phyloP scores from a whole-genome alignment of 1,139 yeast species.

The Pneumocystis murina region DNA sequence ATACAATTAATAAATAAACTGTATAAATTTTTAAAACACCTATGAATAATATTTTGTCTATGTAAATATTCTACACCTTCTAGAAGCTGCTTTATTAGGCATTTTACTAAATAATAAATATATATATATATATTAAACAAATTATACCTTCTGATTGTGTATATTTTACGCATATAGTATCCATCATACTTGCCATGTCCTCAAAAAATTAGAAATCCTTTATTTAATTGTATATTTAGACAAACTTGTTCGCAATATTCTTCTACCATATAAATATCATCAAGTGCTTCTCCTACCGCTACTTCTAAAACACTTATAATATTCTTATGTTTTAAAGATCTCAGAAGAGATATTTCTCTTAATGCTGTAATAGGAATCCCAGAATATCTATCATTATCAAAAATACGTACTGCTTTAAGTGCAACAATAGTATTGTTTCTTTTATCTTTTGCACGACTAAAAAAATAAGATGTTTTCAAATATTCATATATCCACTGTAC shows the following conservation, averaged over 20 bases:
- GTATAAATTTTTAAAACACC: constrained; percentile 2
- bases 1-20: not conserved
- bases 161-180: constrained; percentile 6
- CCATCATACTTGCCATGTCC: constrained; percentile 12
- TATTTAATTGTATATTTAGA: not conserved
- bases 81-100: constrained; percentile 52
- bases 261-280: constrained; percentile 15
- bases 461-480: constrained; percentile 40
- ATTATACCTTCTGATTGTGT: constrained; percentile 10
- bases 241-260: constrained; percentile 16
- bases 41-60: constrained; percentile 49
- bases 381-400: constrained; percentile 54
- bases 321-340: constrained; percentile 58
- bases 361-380: constrained; percentile 74
- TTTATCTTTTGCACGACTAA: constrained; percentile 40
- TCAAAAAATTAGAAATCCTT: constrained; percentile 3
- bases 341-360: constrained; percentile 60
- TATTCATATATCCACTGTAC: not conserved
- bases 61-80: constrained; percentile 52
- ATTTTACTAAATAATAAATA: constrained; percentile 22
- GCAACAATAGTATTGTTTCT: constrained; percentile 52
- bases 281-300: constrained; percentile 47
- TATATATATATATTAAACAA: not conserved
- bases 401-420: constrained; percentile 46
- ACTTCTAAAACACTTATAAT: constrained; percentile 58